Conservation (phyloP, 1,284 basidiomycete genomes). For the Cutaneotrichosporon sp. region DNA sequence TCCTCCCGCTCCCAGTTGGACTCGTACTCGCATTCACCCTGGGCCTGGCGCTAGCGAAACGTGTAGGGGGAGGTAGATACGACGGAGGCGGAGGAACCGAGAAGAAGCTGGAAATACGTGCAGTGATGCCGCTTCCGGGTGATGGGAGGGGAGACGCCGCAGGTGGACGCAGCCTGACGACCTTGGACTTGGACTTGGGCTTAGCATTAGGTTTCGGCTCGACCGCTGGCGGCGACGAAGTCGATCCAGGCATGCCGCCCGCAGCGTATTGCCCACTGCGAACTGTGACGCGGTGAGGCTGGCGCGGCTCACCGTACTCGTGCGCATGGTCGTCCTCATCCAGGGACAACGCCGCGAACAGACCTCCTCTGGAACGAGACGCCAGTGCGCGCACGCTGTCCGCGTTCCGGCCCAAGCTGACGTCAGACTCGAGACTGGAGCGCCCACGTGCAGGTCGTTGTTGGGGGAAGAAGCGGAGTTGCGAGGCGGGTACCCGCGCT, state of each 20-base stretch:
- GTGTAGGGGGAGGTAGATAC: not conserved
- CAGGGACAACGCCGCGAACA: not conserved
- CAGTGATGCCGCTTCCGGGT: not conserved
- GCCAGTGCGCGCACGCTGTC: conserved; percentile 3
- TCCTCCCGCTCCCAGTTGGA: not conserved
- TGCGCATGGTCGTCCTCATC: not conserved
- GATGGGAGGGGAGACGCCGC: conserved; percentile 1
- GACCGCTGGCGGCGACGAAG: not conserved
- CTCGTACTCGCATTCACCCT: not conserved
- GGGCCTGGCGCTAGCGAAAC: not conserved
- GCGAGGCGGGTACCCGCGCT: conserved; percentile 42
- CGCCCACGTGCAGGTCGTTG: conserved; percentile 10
- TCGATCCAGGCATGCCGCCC: not conserved
- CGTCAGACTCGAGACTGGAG: conserved; percentile 19
- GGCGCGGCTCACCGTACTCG: not conserved
- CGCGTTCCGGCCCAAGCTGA: not conserved
- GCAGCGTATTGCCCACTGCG: not conserved
- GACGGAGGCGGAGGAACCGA: conserved; percentile 15
- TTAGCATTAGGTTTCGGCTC: not conserved
- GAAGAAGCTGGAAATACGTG: conserved; percentile 10
- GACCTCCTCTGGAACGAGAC: not conserved
- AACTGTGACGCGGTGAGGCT: not conserved
- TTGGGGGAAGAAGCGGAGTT: conserved; percentile 45
- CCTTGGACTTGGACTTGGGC: not conserved
- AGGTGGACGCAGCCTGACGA: conserved; percentile 14